Conservation (phyloP, 2,329 filamentous ascomycete genomes). For the Bretziella fagacearum region DNA sequence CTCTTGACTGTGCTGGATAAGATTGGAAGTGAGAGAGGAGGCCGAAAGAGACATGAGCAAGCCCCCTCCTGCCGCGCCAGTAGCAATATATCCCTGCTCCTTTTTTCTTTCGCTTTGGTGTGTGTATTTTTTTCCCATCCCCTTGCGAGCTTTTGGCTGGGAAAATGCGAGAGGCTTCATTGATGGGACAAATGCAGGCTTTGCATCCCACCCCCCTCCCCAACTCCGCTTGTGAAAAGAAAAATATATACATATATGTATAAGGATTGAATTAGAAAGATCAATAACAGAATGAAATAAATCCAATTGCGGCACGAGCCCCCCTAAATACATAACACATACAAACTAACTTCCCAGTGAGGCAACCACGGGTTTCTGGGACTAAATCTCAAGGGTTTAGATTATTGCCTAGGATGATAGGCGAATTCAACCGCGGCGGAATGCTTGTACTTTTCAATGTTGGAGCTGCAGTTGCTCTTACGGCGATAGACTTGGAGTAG, state of each 20-base stretch:
- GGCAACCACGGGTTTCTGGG: background rate
- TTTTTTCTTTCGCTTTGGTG: background rate
- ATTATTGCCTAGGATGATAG: too few relatives aligned
- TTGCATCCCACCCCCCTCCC: background rate
- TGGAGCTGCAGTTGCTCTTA: constrained; percentile 8
- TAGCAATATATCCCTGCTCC: background rate
- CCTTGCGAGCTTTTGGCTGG: background rate
- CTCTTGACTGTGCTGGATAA: background rate
- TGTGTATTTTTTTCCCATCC: background rate
- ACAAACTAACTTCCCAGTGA: background rate
- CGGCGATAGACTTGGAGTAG: constrained; percentile 5
- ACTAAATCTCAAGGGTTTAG: too few relatives aligned
- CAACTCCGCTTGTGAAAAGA: background rate
- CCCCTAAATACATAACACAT: background rate
- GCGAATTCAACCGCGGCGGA: too few relatives aligned
- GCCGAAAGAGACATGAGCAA: background rate
- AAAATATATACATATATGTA: background rate
- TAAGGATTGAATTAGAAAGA: background rate
- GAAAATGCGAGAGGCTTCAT: background rate
- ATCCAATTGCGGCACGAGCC: too few relatives aligned
- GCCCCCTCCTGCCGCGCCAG: background rate
- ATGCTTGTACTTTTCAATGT: constrained; percentile 7
- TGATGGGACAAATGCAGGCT: background rate
- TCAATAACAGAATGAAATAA: background rate
- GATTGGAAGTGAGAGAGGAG: background rate